phyloP scores from a whole-genome alignment of 345 rosid species.

The Anacardium occidentale region DNA sequence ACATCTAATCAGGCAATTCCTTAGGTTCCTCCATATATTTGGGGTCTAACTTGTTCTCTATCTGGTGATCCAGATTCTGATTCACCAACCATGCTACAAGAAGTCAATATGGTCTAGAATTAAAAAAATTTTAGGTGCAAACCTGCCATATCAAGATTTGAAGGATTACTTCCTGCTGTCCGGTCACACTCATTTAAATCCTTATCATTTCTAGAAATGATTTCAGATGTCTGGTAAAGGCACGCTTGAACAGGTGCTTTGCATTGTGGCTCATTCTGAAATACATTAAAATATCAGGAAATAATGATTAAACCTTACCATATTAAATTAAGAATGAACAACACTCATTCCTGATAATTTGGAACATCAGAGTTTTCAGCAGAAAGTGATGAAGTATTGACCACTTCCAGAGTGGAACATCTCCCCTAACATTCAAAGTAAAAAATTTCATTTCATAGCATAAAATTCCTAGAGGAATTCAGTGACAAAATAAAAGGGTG shows the following conservation, averaged over 20 bases:
- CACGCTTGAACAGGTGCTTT: neutral
- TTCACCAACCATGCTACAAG: neutral
- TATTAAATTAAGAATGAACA: neutral
- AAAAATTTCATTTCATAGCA: neutral
- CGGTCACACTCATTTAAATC: slow-evolving; percentile 9
- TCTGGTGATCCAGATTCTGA: neutral
- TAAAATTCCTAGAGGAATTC: neutral
- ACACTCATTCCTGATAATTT: slow-evolving; percentile 10
- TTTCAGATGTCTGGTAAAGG: slow-evolving; percentile 2
- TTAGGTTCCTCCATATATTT: too few species aligned
- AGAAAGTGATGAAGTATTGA: slow-evolving; percentile 11
- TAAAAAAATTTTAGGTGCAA: slow-evolving; percentile 8
- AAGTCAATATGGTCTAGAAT: neutral
- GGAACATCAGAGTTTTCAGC: slow-evolving; percentile 8
- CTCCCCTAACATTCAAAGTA: slow-evolving; percentile 14
- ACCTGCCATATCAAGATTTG: slow-evolving; percentile 21
- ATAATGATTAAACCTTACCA: neutral
- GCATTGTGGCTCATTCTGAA: slow-evolving; percentile 14
- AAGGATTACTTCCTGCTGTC: slow-evolving; percentile 4
- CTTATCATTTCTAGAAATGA: slow-evolving; percentile 10
- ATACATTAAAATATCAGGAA: neutral
- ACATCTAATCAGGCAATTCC: too few species aligned
- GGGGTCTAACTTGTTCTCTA: too few species aligned
- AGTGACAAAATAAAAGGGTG: neutral
- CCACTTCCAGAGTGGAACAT: slow-evolving; percentile 9